Conservation (phyloP, 768 basidiomycete species). For the Ramaria rubella region DNA sequence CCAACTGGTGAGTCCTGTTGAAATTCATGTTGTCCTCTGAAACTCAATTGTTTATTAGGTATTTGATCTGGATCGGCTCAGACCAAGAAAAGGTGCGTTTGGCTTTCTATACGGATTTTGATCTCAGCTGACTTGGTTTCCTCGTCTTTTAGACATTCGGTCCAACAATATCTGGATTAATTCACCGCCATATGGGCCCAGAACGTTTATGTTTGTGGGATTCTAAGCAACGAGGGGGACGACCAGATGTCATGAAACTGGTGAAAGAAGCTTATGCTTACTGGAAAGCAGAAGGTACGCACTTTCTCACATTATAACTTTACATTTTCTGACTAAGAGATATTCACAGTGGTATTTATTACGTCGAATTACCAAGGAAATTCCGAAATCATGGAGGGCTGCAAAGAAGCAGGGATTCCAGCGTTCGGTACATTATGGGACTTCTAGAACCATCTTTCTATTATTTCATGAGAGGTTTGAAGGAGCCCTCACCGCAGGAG, state of each 20-base stretch:
- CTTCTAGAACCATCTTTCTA: constrained; percentile 16
- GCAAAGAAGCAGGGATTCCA: constrained; percentile 61
- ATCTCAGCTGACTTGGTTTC: not conserved
- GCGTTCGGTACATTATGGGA: constrained; percentile 35
- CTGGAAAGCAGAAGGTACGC: constrained; percentile 64
- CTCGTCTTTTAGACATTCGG: constrained; percentile 50
- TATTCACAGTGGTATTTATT: constrained; percentile 59
- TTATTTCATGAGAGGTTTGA: not conserved
- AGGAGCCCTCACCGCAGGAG: not conserved
- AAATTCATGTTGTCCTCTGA: not conserved
- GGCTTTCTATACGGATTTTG: not conserved
- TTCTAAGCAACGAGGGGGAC: constrained; percentile 60
- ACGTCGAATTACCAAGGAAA: constrained; percentile 81
- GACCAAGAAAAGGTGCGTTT: constrained; percentile 56
- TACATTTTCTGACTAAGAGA: constrained; percentile 1
- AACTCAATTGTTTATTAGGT: constrained; percentile 37
- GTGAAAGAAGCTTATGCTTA: constrained; percentile 59
- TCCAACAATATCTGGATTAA: constrained; percentile 67
- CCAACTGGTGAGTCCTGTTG: constrained; percentile 47
- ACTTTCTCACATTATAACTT: not conserved
- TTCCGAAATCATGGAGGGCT: constrained; percentile 72
- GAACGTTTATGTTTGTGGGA: constrained; percentile 76
- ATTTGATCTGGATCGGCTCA: constrained; percentile 76
- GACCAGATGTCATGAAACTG: constrained; percentile 73
- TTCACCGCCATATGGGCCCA: constrained; percentile 62